These are phyloP conservation scores for Sechiopsis laciniata DNA, from an alignment of 306 rosid genomes.

Conservation along the genomic window DNA sequence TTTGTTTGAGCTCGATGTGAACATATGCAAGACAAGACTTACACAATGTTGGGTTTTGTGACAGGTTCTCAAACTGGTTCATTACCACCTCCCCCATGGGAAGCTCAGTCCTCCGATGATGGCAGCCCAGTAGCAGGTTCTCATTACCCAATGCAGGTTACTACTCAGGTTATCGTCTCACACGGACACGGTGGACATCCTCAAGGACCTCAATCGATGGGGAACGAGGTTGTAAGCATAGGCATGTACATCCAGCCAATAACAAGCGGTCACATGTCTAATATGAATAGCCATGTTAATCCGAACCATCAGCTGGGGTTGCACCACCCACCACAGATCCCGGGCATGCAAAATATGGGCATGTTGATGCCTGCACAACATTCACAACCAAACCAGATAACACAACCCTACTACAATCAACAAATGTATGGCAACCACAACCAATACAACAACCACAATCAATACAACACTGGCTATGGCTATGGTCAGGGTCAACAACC, in stretches of 20 bases:
- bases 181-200: constrained; percentile 46
- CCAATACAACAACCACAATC: constrained; percentile 61
- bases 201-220: constrained; percentile 52
- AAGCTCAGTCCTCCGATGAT: constrained; percentile 59
- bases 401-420: constrained; percentile 51
- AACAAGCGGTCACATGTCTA: constrained; percentile 44
- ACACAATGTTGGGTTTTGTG: constrained; percentile 8
- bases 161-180: constrained; percentile 51
- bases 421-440: constrained; percentile 81
- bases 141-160: constrained; percentile 61
- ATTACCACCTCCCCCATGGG: constrained; percentile 99
- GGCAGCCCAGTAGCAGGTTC: constrained; percentile 46
- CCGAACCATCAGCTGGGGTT: constrained; percentile 55
- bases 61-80: constrained; percentile 67
- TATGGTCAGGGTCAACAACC: constrained; percentile 64
- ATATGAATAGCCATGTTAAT: constrained; percentile 48
- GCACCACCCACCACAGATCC: constrained; percentile 41
- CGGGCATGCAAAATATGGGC: constrained; percentile 29
- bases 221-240: constrained; percentile 44
- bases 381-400: constrained; percentile 41
- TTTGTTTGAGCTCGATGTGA: constrained; percentile 5
- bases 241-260: constrained; percentile 70
- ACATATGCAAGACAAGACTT: constrained; percentile 10
- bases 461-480: constrained; percentile 33
- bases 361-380: constrained; percentile 31